Percentiles rank a stretch among this genome's conserved stretches.
These are phyloP conservation scores for Aspergillus pseudotamarii DNA, from an alignment of 2,329 filamentous ascomycete species.

Conservation along the genomic window DNA sequence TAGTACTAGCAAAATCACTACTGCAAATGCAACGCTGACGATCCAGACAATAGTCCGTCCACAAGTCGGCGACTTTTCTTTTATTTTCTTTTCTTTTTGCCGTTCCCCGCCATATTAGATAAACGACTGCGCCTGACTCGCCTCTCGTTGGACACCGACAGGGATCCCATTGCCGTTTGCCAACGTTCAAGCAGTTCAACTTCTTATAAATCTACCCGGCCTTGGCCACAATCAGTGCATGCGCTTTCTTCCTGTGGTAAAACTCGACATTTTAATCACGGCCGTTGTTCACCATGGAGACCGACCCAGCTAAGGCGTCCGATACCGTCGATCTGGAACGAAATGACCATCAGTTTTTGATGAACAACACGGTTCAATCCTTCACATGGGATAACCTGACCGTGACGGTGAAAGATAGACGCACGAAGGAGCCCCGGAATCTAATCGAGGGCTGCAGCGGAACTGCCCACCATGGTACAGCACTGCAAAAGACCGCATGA, in stretches of 20 bases:
- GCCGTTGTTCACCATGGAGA: neutral
- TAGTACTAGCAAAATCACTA: neutral
- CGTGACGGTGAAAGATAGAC: slow-evolving; percentile 72
- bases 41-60: neutral
- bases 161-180: neutral
- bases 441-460: slow-evolving; percentile 68
- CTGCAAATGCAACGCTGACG: neutral
- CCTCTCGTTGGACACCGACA: neutral
- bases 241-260: neutral
- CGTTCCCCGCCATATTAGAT: neutral
- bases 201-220: neutral
- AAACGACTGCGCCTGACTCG: neutral
- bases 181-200: neutral
- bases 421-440: slow-evolving; percentile 63
- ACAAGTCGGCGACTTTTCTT: neutral
- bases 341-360: slow-evolving; percentile 35
- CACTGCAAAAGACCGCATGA: neutral
- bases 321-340: slow-evolving; percentile 31
- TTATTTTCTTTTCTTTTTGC: too few species aligned
- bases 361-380: slow-evolving; percentile 64
- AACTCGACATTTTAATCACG: neutral
- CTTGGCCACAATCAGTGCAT: neutral
- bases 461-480: slow-evolving; percentile 62
- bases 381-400: slow-evolving; percentile 69
- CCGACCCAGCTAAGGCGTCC: neutral